Evolutionary conservation across 129 eudicot species (phyloP).

Genomic region (Glebionis coronaria): DNA sequence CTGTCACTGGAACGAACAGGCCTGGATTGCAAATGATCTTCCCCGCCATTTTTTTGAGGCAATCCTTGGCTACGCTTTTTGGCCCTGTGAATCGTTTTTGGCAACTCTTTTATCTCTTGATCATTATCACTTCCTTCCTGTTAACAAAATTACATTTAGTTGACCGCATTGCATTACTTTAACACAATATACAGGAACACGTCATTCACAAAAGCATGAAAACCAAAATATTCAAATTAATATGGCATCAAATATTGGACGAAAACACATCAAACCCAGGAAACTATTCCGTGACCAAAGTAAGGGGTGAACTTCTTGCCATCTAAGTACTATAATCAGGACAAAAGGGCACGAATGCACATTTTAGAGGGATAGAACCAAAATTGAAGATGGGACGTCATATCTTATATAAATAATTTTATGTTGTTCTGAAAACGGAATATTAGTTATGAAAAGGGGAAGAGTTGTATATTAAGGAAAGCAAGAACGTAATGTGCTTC

Average conservation of each 20-base stretch:
- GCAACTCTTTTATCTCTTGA: conserved; percentile 26
- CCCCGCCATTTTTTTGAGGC: conserved; percentile 30
- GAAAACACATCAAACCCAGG: not conserved
- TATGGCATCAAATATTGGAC: not conserved
- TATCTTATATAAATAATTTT: too few species aligned
- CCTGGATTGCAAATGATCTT: conserved; percentile 34
- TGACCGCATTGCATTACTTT: conserved; percentile 1
- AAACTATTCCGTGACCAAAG: not conserved
- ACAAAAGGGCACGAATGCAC: too few species aligned
- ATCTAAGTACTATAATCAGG: too few species aligned
- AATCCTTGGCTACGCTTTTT: conserved; percentile 36
- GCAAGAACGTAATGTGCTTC: too few species aligned
- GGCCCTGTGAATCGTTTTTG: conserved; percentile 30
- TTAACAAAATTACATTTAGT: conserved; percentile 14
- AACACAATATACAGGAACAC: not conserved
- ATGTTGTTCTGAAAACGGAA: too few species aligned
- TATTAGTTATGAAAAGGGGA: too few species aligned
- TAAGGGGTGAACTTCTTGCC: not conserved
- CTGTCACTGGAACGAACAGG: conserved; percentile 35
- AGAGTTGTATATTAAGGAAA: too few species aligned
- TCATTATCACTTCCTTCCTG: conserved; percentile 56
- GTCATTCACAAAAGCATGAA: not conserved
- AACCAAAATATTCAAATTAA: not conserved
- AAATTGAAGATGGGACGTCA: too few species aligned
- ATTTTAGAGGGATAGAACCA: too few species aligned